Percentiles rank a stretch among this genome's conserved stretches.
Conservation (phyloP, 345 rosid species). For the Moringa oleifera region DNA sequence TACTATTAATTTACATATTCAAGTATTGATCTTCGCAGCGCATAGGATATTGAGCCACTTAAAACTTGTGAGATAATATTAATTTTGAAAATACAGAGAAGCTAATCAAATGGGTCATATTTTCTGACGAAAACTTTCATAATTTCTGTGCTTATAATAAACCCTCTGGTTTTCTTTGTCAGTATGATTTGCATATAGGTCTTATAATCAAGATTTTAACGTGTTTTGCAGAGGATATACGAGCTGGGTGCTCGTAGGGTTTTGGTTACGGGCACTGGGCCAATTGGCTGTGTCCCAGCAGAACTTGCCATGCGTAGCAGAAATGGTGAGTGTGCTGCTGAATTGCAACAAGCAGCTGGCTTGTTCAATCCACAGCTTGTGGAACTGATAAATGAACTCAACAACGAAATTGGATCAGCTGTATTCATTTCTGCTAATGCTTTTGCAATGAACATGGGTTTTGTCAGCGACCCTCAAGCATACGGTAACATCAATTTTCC, state of each 20-base stretch:
- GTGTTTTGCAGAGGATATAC: constrained; percentile 61
- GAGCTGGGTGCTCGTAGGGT: constrained; percentile 76
- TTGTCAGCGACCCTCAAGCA: constrained; percentile 49
- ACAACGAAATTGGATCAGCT: constrained; percentile 44
- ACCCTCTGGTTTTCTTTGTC: too few relatives aligned
- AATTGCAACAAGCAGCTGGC: constrained; percentile 56
- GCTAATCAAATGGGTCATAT: too few relatives aligned
- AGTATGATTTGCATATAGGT: too few relatives aligned
- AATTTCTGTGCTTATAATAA: too few relatives aligned
- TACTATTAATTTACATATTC: too few relatives aligned
- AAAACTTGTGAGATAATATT: too few relatives aligned
- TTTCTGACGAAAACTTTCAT: too few relatives aligned
- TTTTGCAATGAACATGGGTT: constrained; percentile 44
- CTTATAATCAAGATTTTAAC: too few relatives aligned
- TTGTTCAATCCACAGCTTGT: constrained; percentile 65
- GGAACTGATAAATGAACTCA: constrained; percentile 42
- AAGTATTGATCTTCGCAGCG: too few relatives aligned
- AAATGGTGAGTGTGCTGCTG: constrained; percentile 58
- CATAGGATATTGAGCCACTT: too few relatives aligned
- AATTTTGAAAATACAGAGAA: too few relatives aligned
- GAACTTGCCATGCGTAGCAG: constrained; percentile 64
- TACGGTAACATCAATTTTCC: constrained; percentile 33
- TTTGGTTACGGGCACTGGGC: constrained; percentile 82
- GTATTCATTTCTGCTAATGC: constrained; percentile 58
- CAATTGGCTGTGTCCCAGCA: constrained; percentile 79